Conservation (phyloP, 176 grass and related monocot species). For the Musa schizocarpa region DNA sequence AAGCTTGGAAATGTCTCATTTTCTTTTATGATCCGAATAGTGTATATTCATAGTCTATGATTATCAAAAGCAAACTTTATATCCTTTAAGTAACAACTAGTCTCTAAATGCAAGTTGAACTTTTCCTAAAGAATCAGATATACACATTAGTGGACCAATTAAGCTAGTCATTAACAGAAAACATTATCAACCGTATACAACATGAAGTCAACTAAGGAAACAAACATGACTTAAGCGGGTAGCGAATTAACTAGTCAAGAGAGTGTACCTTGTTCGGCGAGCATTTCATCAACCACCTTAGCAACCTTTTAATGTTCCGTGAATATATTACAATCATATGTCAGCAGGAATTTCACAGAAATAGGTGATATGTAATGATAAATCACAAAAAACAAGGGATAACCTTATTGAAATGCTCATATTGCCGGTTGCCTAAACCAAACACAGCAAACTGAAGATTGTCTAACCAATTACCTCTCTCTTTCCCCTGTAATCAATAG, state of each 20-base stretch:
- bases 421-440: constrained; percentile 84
- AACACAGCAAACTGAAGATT: constrained; percentile 74
- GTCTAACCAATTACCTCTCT: constrained; percentile 51
- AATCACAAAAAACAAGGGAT: constrained; percentile 4
- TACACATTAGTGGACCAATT: no score
- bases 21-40: no score
- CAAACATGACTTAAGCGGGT: neutral
- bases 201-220: neutral
- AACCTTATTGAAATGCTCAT: constrained; percentile 96
- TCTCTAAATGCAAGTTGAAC: no score
- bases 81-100: no score
- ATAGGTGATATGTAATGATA: no score
- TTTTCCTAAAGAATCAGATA: no score
- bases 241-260: neutral
- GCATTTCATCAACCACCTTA: constrained; percentile 59
- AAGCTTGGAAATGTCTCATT: no score
- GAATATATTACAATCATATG: neutral
- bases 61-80: no score
- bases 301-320: constrained; percentile 44
- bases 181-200: no score
- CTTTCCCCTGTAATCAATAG: constrained; percentile 40
- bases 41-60: no score
- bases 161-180: no score
- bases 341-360: constrained; percentile 4
- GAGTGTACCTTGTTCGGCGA: constrained; percentile 63